Base-by-base conservation (phyloP, 345 rosid genomes). In the Eucalyptus marginata region DNA sequence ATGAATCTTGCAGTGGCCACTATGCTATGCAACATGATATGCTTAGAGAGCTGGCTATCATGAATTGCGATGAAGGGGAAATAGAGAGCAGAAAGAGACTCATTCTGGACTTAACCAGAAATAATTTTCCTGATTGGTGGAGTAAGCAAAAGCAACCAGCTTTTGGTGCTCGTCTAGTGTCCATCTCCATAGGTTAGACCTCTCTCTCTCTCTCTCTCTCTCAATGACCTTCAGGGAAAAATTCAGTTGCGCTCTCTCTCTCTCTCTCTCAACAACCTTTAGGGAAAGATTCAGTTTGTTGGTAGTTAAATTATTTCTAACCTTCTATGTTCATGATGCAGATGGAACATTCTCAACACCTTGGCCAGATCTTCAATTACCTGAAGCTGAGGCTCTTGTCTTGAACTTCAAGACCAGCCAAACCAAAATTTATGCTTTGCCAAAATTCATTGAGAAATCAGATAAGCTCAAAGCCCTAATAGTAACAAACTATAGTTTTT, bases 71-170 rank as follows among this genome's bases (percentile, higher is more conserved):
- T 27, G 88, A 79, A 14, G 93, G 88, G 43, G 76, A 88, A 54
- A 31, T n/a, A 3, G 91, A 90, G 31, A 68, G 86, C 43, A 91
- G 90, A 56, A 89, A 92, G 88, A 91, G 94, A 88, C 52, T 95
- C 81, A 90, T 91, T 59, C 10, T 93, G 49, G 93, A 92, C 31
- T 87, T 91, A 13, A n/a, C 8, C 52, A 87, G 90, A 14, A 91
- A 93, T 87, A 59, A 59, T 10, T 88, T 91, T 54, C 96, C 96
- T 10, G 62, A 90, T 43, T 94, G 95, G 95, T 95, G 95, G 91
- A 87, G 59, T 10, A 43, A 91, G 84, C 87, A 86, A 87, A 80
- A 66, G 76, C 86, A 20, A 50, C 90, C 64, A 0, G 90, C 89
- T 15, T 6, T 88, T 33, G 47, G 59, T 18, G 93, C 94, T n/a